Evolutionary conservation across 2,329 filamentous ascomycete genomes (phyloP).

Genomic region (Penicillium psychrosexuale): DNA sequence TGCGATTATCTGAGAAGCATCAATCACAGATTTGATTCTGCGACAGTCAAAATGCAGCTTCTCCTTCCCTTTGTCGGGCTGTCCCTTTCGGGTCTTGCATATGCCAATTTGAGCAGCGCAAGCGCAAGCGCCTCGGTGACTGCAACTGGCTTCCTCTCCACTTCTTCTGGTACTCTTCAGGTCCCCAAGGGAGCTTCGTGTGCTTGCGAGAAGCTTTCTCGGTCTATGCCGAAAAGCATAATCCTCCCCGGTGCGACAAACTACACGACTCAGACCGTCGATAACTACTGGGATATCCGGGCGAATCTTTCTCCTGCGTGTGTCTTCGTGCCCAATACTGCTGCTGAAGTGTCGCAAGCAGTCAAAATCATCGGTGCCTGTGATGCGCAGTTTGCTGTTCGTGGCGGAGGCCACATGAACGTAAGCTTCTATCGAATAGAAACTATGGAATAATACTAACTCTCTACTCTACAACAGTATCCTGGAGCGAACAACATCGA

Average conservation of each 20-base stretch:
- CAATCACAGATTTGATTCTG: neutral
- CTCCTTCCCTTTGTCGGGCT: neutral
- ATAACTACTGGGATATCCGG: slow-evolving; percentile 32
- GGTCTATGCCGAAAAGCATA: neutral
- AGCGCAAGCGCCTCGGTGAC: neutral
- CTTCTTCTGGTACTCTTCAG: neutral
- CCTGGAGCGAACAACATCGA: slow-evolving; percentile 33
- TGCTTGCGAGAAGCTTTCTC: slow-evolving; percentile 11
- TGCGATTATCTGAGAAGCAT: neutral
- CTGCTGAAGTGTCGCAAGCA: slow-evolving; percentile 25
- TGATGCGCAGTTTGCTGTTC: slow-evolving; percentile 51
- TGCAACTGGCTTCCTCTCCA: neutral
- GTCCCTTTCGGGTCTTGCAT: neutral
- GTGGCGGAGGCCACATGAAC: slow-evolving; percentile 53
- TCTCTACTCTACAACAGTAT: slow-evolving; percentile 13
- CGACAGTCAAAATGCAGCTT: neutral
- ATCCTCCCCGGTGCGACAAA: slow-evolving; percentile 15
- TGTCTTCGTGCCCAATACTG: slow-evolving; percentile 29
- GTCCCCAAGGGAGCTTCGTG: slow-evolving; percentile 7
- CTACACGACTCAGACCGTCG: slow-evolving; percentile 23
- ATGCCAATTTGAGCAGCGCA: neutral
- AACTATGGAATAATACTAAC: neutral
- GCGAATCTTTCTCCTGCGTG: slow-evolving; percentile 27
- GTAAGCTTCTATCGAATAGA: slow-evolving; percentile 2
- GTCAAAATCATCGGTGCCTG: slow-evolving; percentile 23